These are phyloP conservation scores for Zygosaccharomyces pseudobailii DNA, from an alignment of 1,139 yeast genomes.

Conservation along the genomic window DNA sequence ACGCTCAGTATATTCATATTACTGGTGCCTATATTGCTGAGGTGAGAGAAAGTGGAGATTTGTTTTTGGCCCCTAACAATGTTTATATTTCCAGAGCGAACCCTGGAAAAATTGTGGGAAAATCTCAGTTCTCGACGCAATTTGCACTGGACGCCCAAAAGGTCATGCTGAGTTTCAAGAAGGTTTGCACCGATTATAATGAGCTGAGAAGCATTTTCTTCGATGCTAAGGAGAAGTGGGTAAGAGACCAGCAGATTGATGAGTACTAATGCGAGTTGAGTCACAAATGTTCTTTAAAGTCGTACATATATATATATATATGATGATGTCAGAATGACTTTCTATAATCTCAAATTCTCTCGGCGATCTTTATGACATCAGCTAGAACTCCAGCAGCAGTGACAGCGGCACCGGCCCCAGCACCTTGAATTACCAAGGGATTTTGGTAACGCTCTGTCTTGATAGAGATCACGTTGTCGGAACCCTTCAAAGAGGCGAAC, in stretches of 20 bases:
- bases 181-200: slow-evolving; percentile 51
- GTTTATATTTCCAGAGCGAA: slow-evolving; percentile 64
- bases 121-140: slow-evolving; percentile 28
- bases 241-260: slow-evolving; percentile 15
- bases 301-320: neutral
- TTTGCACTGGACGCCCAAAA: slow-evolving; percentile 56
- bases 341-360: slow-evolving; percentile 48
- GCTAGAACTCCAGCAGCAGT: slow-evolving; percentile 98
- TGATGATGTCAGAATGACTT: neutral
- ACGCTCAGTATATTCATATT: slow-evolving; percentile 83
- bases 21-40: slow-evolving; percentile 91
- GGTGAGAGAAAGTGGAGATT: slow-evolving; percentile 71
- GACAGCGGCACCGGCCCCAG: slow-evolving; percentile 98
- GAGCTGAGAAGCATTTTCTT: slow-evolving; percentile 49
- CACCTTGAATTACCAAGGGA: slow-evolving; percentile 95
- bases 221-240: slow-evolving; percentile 53
- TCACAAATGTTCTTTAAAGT: neutral
- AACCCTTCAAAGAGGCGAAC: slow-evolving; percentile 90
- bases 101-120: slow-evolving; percentile 31
- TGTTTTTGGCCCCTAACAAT: slow-evolving; percentile 78
- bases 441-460: slow-evolving; percentile 86
- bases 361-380: slow-evolving; percentile 85
- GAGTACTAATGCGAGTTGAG: slow-evolving; percentile 5
- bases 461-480: slow-evolving; percentile 92
- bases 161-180: slow-evolving; percentile 64